Base-by-base conservation (phyloP, 2,329 filamentous ascomycete genomes). In the Aspergillus clavatus region DNA sequence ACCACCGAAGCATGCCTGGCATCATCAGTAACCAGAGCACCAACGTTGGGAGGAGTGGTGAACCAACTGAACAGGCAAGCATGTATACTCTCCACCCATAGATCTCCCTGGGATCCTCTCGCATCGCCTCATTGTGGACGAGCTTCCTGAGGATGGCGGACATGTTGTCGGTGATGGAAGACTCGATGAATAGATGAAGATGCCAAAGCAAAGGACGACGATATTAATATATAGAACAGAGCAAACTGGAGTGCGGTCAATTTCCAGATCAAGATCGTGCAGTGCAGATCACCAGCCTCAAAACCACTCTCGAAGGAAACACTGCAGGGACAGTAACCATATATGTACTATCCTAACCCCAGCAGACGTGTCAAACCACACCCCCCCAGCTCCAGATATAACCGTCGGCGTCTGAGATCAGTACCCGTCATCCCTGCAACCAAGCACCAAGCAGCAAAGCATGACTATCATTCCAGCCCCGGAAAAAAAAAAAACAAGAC, bases 81-180 rank as follows among this genome's bases (percentile, higher is more conserved):
- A 75, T 75, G 52, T 83, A 80, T 22, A 84, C 81, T 45, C 82
- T 77, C 82, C 82, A 86, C 58, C 82, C 81, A 67, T 86, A 86
- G 47, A 86, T 81, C 61, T 84, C 78, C 16, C 75, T 72, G 14
- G 83, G 83, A 59, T 87, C 83, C 27, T 70, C 66, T 59, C 77
- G 81, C 79, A 87, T 86, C 36, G 84, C 80, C 63, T 87, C 82
- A 72, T 87, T 87, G 66, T 78, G 78, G 55, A 85, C 76, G 58
- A 84, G 71, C 55, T 68, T 69, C 55, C 72, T 72, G 45, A 84
- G 73, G 53, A 82, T 61, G 44, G 52, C 55, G 39, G 62, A 56
- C 61, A 77, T 76, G 42, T 28, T 63, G 56, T 40, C 42, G 53
- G 47, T 10, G 29, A 33, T 16, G 7, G 10, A 46, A 3, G 38